Evolutionary conservation across 768 basidiomycete genomes (phyloP), one percentile per base, ranked within the genome.

Genomic region (Mycena chlorophos): DNA sequence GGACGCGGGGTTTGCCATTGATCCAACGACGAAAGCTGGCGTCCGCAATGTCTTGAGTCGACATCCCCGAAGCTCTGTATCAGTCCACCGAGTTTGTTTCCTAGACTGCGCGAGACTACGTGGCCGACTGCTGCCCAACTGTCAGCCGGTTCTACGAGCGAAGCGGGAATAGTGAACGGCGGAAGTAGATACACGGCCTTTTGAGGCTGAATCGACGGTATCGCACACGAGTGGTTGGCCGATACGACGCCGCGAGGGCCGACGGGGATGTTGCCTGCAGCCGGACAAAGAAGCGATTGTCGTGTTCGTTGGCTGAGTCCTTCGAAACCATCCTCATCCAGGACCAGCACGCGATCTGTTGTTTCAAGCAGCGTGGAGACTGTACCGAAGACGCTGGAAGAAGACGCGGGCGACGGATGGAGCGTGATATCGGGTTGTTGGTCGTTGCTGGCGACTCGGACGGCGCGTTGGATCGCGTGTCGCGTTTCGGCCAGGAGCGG

Each of bases 171-270:
- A 5, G 85, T 71, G 57, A 89, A 83, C 2, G 88, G 88, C 16
- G 88, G 88, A 2, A 82, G 63, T 2, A 89, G 71, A 66, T 80
- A 83, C 3, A 71, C 65, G 2, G 80, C 83, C 23, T 75, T 66
- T 27, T 73, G 73, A 20, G 71, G 64, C 6, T 57, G 55, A 0
- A 64, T 63, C 8, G 70, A 67, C 4, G 72, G 65, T n/a, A 58
- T 49, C 39, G 77, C 55, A 46, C 68, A 75, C n/a, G 72, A 67
- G 30, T 59, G 60, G 52, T 70, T 66, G 26, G 45, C 55, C 12
- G 66, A 51, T 2, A 63, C 55, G 25, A 71, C 52, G 31, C 76
- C 76, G 40, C 68, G 68, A 1, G 78, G 78, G 19, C 83, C 83
- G 46, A 75, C 63, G 25, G 75, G 79, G 14, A 76, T 51, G 48